Percentiles rank a stretch among this genome's conserved stretches.
These are phyloP conservation scores for Lophiotrema nucula DNA, from an alignment of 495 filamentous ascomycete species.

Conservation along the genomic window DNA sequence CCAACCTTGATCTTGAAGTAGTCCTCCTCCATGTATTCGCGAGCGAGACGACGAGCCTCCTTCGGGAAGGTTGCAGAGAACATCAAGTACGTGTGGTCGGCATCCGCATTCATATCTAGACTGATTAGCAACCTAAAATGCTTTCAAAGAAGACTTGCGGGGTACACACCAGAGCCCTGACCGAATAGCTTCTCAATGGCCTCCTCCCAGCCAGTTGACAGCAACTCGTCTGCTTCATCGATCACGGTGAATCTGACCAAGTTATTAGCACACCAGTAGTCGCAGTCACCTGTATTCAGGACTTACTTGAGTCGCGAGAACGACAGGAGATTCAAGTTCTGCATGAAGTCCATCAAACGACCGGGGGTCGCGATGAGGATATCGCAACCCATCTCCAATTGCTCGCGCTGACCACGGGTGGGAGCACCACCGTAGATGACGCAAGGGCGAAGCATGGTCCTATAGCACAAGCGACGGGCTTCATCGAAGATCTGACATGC, in stretches of 20 bases:
- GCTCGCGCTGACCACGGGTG: constrained; percentile 59
- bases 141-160: constrained; percentile 6
- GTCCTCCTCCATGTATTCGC: constrained; percentile 65
- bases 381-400: constrained; percentile 82
- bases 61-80: constrained; percentile 93
- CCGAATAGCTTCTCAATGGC: constrained; percentile 69
- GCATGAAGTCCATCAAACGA: constrained; percentile 79
- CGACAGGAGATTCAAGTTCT: constrained; percentile 62
- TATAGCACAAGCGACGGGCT: constrained; percentile 84
- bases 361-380: constrained; percentile 85
- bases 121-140: constrained; percentile 9
- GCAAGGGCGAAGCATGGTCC: constrained; percentile 90
- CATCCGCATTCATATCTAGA: constrained; percentile 67
- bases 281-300: not conserved
- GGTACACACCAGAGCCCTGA: constrained; percentile 68
- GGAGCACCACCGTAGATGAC: constrained; percentile 87
- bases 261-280: constrained; percentile 2
- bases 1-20: constrained; percentile 80
- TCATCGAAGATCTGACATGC: constrained; percentile 94
- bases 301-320: constrained; percentile 72
- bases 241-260: constrained; percentile 72
- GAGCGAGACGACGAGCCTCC: constrained; percentile 69
- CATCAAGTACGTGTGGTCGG: constrained; percentile 81
- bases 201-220: constrained; percentile 69
- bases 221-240: constrained; percentile 93